Percentiles rank a stretch among this genome's conserved stretches.
Conservation (phyloP, 2,329 filamentous ascomycete genomes). For the Arthrobotrys musiformis region DNA sequence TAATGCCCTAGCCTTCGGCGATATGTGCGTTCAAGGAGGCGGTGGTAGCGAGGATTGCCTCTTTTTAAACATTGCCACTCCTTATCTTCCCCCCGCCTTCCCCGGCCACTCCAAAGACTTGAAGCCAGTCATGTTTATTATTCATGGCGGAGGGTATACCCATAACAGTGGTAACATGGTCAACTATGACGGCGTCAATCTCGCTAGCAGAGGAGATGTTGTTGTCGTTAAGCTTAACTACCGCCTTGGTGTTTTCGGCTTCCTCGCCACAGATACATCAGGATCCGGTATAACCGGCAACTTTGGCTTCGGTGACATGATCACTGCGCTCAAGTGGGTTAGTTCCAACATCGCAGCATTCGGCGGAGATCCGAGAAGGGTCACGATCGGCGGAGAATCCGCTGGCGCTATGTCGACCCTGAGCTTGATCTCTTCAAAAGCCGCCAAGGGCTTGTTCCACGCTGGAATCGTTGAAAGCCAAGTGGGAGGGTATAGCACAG, state of each 20-base stretch:
- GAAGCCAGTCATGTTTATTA: conserved; percentile 66
- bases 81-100: conserved; percentile 30
- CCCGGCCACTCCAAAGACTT: conserved; percentile 57
- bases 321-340: conserved; percentile 67
- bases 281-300: conserved; percentile 64
- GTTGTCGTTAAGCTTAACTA: conserved; percentile 66
- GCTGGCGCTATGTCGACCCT: conserved; percentile 68
- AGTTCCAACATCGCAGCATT: conserved; percentile 79
- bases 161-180: conserved; percentile 63
- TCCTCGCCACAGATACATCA: conserved; percentile 61
- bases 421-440: conserved; percentile 66
- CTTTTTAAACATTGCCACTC: conserved; percentile 64
- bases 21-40: conserved; percentile 63
- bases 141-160: conserved; percentile 65
- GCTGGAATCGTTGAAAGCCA: conserved; percentile 63
- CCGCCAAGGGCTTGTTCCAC: conserved; percentile 66
- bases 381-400: conserved; percentile 82
- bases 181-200: conserved; percentile 64
- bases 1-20: conserved; percentile 62
- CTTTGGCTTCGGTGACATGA: conserved; percentile 67
- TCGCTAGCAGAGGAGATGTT: conserved; percentile 66
- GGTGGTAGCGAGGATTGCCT: conserved; percentile 66
- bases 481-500: neutral
- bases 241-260: conserved; percentile 43
- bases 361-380: conserved; percentile 79